Conservation (phyloP, 1,284 basidiomycete genomes). For the Fomes fomentarius region DNA sequence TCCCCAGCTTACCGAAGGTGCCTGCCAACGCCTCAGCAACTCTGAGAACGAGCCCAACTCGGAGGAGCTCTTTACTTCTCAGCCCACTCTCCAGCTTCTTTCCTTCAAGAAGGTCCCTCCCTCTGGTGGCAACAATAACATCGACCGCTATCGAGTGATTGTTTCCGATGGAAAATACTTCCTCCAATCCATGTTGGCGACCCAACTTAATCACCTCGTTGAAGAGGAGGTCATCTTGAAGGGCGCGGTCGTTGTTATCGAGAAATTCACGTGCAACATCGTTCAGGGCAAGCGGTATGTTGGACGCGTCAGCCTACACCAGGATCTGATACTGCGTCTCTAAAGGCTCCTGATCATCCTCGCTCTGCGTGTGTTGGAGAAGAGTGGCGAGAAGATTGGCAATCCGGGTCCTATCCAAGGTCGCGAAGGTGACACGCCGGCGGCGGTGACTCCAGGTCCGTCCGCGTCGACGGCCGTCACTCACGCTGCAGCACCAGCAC, state of each 20-base stretch:
- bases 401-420: slow-evolving; percentile 50
- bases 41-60: slow-evolving; percentile 49
- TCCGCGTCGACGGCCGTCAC: slow-evolving; percentile 21
- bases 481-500: slow-evolving; percentile 11
- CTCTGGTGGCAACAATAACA: slow-evolving; percentile 40
- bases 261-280: slow-evolving; percentile 82
- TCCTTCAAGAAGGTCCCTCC: slow-evolving; percentile 78
- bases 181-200: slow-evolving; percentile 94
- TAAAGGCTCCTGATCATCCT: slow-evolving; percentile 87
- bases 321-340: background rate
- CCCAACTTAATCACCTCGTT: slow-evolving; percentile 84
- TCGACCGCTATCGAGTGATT: slow-evolving; percentile 73
- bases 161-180: slow-evolving; percentile 84
- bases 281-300: slow-evolving; percentile 84
- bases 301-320: background rate
- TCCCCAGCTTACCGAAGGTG: slow-evolving; percentile 58
- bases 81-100: slow-evolving; percentile 79
- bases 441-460: slow-evolving; percentile 29
- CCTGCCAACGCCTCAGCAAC: slow-evolving; percentile 53
- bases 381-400: slow-evolving; percentile 74
- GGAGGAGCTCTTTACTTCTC: slow-evolving; percentile 49
- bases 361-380: slow-evolving; percentile 60
- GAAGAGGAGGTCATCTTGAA: slow-evolving; percentile 71
- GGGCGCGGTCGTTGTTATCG: slow-evolving; percentile 75
- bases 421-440: slow-evolving; percentile 29